phyloP scores from a whole-genome alignment of 768 basidiomycete species.

The Mycena olivaceomarginata region DNA sequence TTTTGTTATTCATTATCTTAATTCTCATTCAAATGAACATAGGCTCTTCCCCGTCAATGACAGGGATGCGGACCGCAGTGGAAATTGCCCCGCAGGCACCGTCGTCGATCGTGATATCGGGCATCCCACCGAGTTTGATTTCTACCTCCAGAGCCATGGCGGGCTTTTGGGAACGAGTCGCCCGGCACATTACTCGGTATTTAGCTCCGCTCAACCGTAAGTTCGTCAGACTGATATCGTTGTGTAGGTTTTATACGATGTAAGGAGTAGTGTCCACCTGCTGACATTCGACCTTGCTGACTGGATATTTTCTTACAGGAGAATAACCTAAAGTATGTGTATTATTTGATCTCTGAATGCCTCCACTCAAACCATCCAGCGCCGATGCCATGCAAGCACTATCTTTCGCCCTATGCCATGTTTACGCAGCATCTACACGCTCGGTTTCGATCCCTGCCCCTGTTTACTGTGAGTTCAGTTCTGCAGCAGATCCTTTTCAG shows the following conservation, averaged over 20 bases:
- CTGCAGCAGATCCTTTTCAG: too few relatives aligned
- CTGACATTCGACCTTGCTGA: neutral
- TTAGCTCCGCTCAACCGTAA: neutral
- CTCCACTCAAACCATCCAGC: constrained; percentile 53
- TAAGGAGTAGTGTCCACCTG: constrained; percentile 50
- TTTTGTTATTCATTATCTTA: neutral
- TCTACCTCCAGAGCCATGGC: constrained; percentile 86
- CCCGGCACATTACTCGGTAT: constrained; percentile 67
- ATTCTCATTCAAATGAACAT: neutral
- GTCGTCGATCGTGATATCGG: constrained; percentile 84
- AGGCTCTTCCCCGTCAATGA: constrained; percentile 65
- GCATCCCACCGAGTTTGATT: constrained; percentile 86
- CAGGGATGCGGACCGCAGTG: constrained; percentile 75
- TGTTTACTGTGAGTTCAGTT: constrained; percentile 79
- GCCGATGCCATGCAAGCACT: constrained; percentile 82
- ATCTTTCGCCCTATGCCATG: constrained; percentile 85
- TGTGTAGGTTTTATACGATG: constrained; percentile 64
- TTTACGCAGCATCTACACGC: constrained; percentile 87
- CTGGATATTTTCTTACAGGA: constrained; percentile 52
- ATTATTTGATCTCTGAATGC: neutral
- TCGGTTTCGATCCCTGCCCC: constrained; percentile 92
- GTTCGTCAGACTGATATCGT: neutral
- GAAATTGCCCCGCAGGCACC: constrained; percentile 87
- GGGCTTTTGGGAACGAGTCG: constrained; percentile 86
- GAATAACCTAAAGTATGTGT: constrained; percentile 74